Evolutionary conservation across 2,329 filamentous ascomycete genomes (phyloP), one percentile per base, ranked within the genome.

Genomic region (Ramichloridium luteum): DNA sequence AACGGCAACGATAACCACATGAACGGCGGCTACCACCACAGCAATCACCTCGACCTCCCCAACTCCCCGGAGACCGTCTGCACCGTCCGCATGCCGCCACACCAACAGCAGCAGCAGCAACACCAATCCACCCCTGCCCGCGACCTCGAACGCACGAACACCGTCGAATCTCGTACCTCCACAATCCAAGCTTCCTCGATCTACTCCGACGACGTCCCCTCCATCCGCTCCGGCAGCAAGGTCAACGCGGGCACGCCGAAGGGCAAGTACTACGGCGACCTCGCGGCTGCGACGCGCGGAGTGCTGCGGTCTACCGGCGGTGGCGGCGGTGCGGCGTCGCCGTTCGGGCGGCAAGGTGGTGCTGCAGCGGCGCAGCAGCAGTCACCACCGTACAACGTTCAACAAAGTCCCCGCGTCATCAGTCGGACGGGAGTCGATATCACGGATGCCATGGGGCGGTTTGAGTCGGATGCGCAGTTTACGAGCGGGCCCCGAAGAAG

Each of bases 381-480:
- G 16, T 22, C 31, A 33, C 25, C 25, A 11, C 16, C 27, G 12
- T 44, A 43, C 26, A 39, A 35, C 13, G 22, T 41, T 8, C 37
- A 46, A 27, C 39, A 41, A 14, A 31, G 25, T 32, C 54, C 32
- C 40, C 48, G 63, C 12, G 64, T 67, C 1, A 49, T 67, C 2
- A 65, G 62, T 37, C 47, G 62, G 22, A 58, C 55, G 4, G 64
- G 64, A 3, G 58, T 62, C 3, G 64, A 68, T 30, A 58, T 63
- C 34, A 50, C 55, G 13, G 59, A 59, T 34, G 45, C 40, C 52
- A 51, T 13, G 46, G 49, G 32, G 45, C 37, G 57, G 25, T 38
- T 37, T 41, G 27, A 30, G 20, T 17, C 37, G 23, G 28, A 54
- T 51, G n/a, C n/a, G n/a, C 12, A 51, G 45, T 25, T 45, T 44